These are phyloP conservation scores for Tuber brumale DNA, from an alignment of 495 filamentous ascomycete genomes.

Conservation along the genomic window DNA sequence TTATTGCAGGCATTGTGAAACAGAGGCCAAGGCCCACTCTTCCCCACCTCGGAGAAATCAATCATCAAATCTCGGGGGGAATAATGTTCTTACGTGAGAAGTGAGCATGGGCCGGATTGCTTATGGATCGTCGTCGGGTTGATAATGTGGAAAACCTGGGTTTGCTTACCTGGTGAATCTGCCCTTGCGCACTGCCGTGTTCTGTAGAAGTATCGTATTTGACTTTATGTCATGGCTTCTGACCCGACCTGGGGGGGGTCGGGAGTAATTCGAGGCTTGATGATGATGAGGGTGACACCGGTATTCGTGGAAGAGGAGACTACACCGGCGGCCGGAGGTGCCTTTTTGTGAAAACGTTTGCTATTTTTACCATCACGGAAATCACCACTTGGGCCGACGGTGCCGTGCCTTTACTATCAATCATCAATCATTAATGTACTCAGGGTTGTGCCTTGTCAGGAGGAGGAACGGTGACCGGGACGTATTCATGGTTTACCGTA, in stretches of 20 bases:
- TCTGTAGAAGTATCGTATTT: background rate
- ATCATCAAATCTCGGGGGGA: background rate
- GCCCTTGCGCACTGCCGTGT: background rate
- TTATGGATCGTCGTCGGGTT: background rate
- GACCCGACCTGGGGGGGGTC: background rate
- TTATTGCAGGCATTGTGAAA: background rate
- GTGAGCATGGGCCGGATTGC: background rate
- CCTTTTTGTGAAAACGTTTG: background rate
- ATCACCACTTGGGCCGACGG: background rate
- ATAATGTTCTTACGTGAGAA: constrained; percentile 6
- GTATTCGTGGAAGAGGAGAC: background rate
- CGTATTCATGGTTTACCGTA: background rate
- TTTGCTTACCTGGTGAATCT: background rate
- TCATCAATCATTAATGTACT: background rate
- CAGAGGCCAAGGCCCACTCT: background rate
- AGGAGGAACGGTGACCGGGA: background rate
- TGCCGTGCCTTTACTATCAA: background rate
- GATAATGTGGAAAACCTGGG: background rate
- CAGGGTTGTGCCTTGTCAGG: background rate
- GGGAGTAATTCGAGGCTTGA: background rate
- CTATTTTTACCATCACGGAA: background rate
- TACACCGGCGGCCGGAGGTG: background rate
- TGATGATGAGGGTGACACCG: background rate
- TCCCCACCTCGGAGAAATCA: constrained; percentile 2
- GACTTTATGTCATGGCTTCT: background rate